Conservation (phyloP, 768 basidiomycete genomes). For the Phanerochaete sordida region DNA sequence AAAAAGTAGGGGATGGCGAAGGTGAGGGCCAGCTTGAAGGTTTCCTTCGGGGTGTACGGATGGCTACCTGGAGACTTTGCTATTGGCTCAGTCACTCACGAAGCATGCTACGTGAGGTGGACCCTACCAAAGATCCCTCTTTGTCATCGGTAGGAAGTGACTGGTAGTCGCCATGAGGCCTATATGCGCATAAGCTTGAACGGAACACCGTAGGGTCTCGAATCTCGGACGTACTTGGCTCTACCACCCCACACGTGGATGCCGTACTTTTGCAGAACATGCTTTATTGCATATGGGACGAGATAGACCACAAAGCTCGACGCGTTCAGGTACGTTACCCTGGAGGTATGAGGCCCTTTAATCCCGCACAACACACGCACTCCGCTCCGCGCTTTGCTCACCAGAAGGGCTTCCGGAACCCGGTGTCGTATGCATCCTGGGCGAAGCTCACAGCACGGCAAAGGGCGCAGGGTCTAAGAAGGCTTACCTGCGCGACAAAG, state of each 20-base stretch:
- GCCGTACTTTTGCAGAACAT: conserved; percentile 17
- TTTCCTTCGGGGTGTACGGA: conserved; percentile 57
- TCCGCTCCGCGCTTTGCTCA: conserved; percentile 27
- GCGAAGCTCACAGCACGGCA: neutral
- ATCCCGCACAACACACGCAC: neutral
- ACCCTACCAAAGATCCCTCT: neutral
- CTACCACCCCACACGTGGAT: conserved; percentile 9
- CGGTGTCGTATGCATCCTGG: conserved; percentile 47
- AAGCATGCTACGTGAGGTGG: neutral
- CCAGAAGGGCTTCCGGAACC: conserved; percentile 90
- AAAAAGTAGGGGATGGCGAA: conserved; percentile 92
- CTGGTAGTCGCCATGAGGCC: neutral
- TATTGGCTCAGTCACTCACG: no score
- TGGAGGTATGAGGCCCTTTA: conserved; percentile 22
- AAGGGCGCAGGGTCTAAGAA: neutral
- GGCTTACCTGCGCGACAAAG: conserved; percentile 76
- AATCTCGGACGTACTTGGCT: neutral
- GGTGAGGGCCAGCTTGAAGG: conserved; percentile 66
- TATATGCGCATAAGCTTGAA: neutral
- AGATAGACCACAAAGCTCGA: conserved; percentile 84
- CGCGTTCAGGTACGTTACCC: conserved; percentile 88
- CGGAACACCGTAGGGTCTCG: neutral
- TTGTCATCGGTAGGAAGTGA: neutral
- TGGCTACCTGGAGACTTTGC: neutral
- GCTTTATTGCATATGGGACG: conserved; percentile 50